Evolutionary conservation across 306 rosid species (phyloP).

Genomic region (Medicago truncatula): DNA sequence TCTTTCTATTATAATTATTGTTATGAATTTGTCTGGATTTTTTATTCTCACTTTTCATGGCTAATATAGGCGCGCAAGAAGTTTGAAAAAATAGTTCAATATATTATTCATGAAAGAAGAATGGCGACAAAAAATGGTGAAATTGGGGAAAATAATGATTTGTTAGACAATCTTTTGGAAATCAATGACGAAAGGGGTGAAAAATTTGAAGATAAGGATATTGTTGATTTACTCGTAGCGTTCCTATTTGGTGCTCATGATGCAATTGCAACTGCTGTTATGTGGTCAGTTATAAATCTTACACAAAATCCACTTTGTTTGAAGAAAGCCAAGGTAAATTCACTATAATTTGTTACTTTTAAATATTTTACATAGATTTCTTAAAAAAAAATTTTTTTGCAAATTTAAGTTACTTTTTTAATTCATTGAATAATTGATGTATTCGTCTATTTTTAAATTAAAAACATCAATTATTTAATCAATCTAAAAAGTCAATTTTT

Average conservation of each 20-base stretch:
- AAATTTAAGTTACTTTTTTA: too few relatives aligned
- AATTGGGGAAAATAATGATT: conserved; percentile 45
- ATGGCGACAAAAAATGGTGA: neutral
- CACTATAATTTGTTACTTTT: too few relatives aligned
- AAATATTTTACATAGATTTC: too few relatives aligned
- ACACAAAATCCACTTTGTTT: conserved; percentile 3
- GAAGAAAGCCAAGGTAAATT: conserved; percentile 18
- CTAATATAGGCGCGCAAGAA: conserved; percentile 40
- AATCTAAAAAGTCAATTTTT: too few relatives aligned
- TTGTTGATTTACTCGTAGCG: conserved; percentile 40
- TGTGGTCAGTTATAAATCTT: neutral
- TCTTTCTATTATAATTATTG: too few relatives aligned
- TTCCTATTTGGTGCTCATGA: conserved; percentile 19
- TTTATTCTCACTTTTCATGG: neutral
- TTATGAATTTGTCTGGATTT: too few relatives aligned
- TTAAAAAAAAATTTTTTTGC: too few relatives aligned
- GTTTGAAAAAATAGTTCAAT: neutral
- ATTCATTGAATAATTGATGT: too few relatives aligned
- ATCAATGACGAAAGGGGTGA: conserved; percentile 40
- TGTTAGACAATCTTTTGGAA: conserved; percentile 50
- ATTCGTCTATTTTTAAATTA: too few relatives aligned
- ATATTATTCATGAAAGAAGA: conserved; percentile 32
- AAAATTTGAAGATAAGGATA: conserved; percentile 50
- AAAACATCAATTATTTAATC: too few relatives aligned
- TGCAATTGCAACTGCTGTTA: neutral